Conservation (phyloP, 306 rosid genomes). For the Cicer judaicum region DNA sequence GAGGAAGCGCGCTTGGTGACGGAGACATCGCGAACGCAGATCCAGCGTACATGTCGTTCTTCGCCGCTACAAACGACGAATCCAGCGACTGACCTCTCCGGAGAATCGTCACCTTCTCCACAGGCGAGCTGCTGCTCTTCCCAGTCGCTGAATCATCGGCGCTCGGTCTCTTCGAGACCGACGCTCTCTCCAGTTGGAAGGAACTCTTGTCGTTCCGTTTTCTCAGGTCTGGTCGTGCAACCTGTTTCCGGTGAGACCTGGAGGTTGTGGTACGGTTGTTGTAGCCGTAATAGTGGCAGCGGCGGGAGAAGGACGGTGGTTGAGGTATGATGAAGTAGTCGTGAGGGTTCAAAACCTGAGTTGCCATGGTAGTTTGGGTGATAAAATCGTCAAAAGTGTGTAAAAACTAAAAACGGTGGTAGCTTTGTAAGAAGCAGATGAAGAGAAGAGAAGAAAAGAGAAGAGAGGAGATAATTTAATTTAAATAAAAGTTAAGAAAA, state of each 20-base stretch:
- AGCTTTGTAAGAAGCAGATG: not conserved
- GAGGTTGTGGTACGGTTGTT: constrained; percentile 40
- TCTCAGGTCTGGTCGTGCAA: constrained; percentile 49
- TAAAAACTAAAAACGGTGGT: too few species aligned
- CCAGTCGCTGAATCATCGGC: constrained; percentile 51
- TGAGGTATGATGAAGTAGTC: constrained; percentile 59
- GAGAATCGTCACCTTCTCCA: constrained; percentile 73
- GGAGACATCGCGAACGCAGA: constrained; percentile 81
- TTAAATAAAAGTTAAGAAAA: not conserved
- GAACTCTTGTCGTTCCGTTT: constrained; percentile 32
- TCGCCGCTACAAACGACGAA: constrained; percentile 50
- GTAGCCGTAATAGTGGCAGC: constrained; percentile 38
- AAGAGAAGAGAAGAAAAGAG: not conserved
- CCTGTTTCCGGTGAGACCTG: constrained; percentile 57
- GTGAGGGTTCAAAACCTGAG: constrained; percentile 80
- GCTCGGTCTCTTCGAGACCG: constrained; percentile 52
- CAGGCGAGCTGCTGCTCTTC: constrained; percentile 39
- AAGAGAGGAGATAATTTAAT: constrained; percentile 5
- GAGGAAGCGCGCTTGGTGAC: constrained; percentile 82
- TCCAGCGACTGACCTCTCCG: constrained; percentile 82
- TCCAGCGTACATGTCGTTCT: constrained; percentile 77
- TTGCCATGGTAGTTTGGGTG: constrained; percentile 57
- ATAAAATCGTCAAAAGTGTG: not conserved
- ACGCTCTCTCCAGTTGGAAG: constrained; percentile 11
- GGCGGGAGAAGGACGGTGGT: constrained; percentile 54